Evolutionary conservation across 208 protist genomes (phyloP).

Genomic region (Wallacemonas sp.): DNA sequence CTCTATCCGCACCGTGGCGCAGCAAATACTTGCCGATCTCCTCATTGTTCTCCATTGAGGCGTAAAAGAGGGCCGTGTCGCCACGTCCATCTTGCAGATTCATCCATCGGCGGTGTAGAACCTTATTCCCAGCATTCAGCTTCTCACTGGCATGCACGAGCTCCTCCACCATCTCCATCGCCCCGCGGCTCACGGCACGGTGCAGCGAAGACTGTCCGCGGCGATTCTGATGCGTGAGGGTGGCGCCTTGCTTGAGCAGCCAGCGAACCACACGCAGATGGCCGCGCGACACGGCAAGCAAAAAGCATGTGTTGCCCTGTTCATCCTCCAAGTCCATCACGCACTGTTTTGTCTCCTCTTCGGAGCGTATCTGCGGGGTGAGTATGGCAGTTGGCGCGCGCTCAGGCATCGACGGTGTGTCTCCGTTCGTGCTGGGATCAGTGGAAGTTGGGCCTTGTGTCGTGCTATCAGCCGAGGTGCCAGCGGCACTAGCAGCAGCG

Average conservation of each 20-base stretch:
- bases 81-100: conserved; percentile 81
- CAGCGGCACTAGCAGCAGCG: background rate
- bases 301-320: conserved; percentile 71
- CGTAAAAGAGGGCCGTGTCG: conserved; percentile 90
- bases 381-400: too few species aligned
- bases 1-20: conserved; percentile 74
- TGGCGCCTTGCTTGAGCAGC: conserved; percentile 67
- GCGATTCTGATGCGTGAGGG: conserved; percentile 63
- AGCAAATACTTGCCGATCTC: conserved; percentile 84
- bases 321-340: conserved; percentile 57
- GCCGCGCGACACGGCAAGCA: conserved; percentile 64
- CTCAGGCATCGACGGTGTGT: too few species aligned
- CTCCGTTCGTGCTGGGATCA: background rate
- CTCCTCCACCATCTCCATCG: conserved; percentile 75
- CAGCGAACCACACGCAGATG: conserved; percentile 51
- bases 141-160: conserved; percentile 66
- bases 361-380: background rate
- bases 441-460: background rate
- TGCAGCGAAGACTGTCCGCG: conserved; percentile 83
- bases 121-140: conserved; percentile 25
- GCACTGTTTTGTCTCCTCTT: background rate
- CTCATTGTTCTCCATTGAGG: conserved; percentile 91
- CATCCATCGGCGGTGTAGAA: conserved; percentile 66
- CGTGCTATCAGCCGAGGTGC: background rate
- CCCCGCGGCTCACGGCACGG: conserved; percentile 68